Evolutionary conservation across 1,284 basidiomycete species (phyloP).

Genomic region (Naganishia albida): DNA sequence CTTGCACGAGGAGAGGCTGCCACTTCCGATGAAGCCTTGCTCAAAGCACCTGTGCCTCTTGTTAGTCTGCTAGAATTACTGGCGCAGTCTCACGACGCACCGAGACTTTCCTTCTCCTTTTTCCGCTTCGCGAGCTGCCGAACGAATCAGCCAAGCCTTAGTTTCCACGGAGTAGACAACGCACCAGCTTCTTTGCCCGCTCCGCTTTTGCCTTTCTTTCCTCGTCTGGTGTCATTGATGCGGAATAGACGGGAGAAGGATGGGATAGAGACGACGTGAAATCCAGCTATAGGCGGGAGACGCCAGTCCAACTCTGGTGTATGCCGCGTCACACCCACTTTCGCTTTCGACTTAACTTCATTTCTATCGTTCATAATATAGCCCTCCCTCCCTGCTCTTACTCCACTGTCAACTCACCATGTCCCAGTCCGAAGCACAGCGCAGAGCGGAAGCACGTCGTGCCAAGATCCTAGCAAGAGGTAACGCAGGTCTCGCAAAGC

Average conservation of each 20-base stretch:
- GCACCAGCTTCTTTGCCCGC: slow-evolving; percentile 49
- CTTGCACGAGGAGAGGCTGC: slow-evolving; percentile 26
- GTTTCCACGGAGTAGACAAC: slow-evolving; percentile 11
- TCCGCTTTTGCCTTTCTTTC: slow-evolving; percentile 51
- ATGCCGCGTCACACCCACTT: neutral
- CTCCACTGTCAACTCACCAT: slow-evolving; percentile 33
- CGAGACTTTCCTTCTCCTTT: slow-evolving; percentile 27
- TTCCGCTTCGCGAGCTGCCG: slow-evolving; percentile 30
- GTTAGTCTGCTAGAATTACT: neutral
- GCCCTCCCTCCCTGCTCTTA: neutral
- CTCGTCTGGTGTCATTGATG: slow-evolving; percentile 36
- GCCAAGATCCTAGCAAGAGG: slow-evolving; percentile 55
- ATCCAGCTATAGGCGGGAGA: neutral
- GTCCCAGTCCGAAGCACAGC: slow-evolving; percentile 38
- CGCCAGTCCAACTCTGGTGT: neutral
- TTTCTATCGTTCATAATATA: neutral
- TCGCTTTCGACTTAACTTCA: neutral
- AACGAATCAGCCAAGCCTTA: neutral
- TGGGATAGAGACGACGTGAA: neutral
- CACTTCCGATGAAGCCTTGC: slow-evolving; percentile 25
- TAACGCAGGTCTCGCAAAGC: slow-evolving; percentile 48
- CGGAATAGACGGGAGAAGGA: neutral
- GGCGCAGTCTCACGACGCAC: neutral
- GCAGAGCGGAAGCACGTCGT: slow-evolving; percentile 51
- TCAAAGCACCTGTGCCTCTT: slow-evolving; percentile 2